Base-by-base conservation (phyloP, 1,284 basidiomycete genomes). In the Ustilago hordei region DNA sequence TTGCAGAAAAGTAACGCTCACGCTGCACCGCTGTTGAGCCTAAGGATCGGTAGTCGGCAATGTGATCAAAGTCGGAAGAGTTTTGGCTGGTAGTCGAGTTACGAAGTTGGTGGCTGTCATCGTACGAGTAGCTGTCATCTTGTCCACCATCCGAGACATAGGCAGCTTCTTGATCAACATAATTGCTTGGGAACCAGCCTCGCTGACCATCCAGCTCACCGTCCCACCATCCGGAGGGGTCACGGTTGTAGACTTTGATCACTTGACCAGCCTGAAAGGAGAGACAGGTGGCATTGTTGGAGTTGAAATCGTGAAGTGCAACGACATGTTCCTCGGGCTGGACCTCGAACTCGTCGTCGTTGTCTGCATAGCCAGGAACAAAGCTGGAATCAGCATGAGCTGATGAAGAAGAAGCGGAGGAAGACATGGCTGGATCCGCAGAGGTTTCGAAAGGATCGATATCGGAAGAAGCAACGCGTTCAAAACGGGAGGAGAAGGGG, bases 121-220 rank as follows among this genome's bases (percentile, higher is more conserved):
- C 61, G 54, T 68, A 68, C 17, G 70, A 72, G 31, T 63, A 69
- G 75, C 67, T 65, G 47, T 64, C 63, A 38, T 60, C 55, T 15
- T 77, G 63, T 3, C n/a, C 69, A 7, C 63, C 69, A 31, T 77
- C 75, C 36, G 69, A 72, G 28, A 72, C 63, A 52, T 73, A 77
- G 63, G 70, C 70, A 4, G 70, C 75, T 54, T 78, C 75, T 39
- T 78, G 75, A 43, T 78, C 75, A n/a, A 78, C 75, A 23, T 78
- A 90, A 73, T 89, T 90, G 78, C 93, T 95, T n/a, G 96, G 96
- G 87, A 98, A 98, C 96, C 96, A 99, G n/a, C 97, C 97, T 28
- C 83, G 76, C 53, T 81, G 61, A 11, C 76, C 80, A n/a, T 79
- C 67, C 23, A 97, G 87, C 87, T 98, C 95, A 11, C 97, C 96